Percentiles rank a stretch among this genome's conserved stretches.
phyloP scores from a whole-genome alignment of 2,329 filamentous ascomycete species.

The Colletotrichum paranaense region DNA sequence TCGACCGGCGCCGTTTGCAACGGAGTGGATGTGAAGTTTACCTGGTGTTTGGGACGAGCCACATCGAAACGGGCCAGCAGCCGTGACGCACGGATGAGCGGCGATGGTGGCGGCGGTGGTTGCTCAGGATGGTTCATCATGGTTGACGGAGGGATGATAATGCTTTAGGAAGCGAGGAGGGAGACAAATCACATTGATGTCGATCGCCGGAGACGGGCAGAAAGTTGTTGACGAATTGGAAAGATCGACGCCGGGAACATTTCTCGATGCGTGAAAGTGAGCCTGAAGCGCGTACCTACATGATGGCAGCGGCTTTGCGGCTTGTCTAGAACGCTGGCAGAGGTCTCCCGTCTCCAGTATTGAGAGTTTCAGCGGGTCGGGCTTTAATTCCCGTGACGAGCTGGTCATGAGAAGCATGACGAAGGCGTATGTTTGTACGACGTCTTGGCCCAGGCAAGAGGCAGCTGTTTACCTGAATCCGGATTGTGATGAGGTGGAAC shows the following conservation, averaged over 20 bases:
- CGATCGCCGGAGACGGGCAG: conserved; percentile 23
- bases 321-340: background rate
- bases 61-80: conserved; percentile 17
- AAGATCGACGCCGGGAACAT: conserved; percentile 14
- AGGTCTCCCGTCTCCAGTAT: background rate
- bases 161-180: background rate
- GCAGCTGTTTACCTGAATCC: conserved; percentile 27
- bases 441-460: conserved; percentile 9
- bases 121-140: background rate
- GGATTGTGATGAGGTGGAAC: conserved; percentile 17
- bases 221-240: background rate
- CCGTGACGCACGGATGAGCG: conserved; percentile 12
- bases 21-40: background rate
- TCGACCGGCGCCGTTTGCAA: conserved; percentile 25
- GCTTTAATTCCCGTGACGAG: background rate
- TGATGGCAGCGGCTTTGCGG: background rate
- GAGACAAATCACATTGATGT: background rate
- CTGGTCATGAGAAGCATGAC: conserved; percentile 6
- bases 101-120: background rate
- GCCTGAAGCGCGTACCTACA: background rate
- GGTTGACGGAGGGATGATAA: conserved; percentile 5
- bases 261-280: conserved; percentile 16
- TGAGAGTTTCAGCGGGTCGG: conserved; percentile 5
- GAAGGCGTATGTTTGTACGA: background rate
- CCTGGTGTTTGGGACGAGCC: conserved; percentile 17